Base-by-base conservation (phyloP, 2,329 filamentous ascomycete genomes). In the Stagonosporopsis tanaceti region DNA sequence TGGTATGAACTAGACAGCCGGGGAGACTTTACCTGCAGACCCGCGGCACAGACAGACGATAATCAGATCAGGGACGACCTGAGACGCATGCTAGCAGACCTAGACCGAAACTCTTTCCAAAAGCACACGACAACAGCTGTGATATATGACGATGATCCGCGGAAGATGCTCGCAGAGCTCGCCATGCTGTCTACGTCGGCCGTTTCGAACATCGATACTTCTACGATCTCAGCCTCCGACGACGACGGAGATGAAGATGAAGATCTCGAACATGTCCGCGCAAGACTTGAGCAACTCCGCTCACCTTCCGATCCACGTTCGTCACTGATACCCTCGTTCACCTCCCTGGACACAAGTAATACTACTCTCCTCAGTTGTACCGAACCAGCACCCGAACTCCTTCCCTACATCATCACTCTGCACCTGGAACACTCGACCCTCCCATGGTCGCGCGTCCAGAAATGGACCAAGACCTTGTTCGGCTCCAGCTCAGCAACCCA, bases 381-480 rank as follows among this genome's bases (percentile, higher is more conserved):
- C n/a, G 4, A 4, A 25, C 27, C 40, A 6, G 12, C 40, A 1
- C n/a, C 34, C 20, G 28, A 50, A n/a, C n/a, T 25, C 5, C 40
- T 56, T 7, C 48, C 42, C 9, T 58, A 61, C 25, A 24, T 24
- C 9, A 38, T 65, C 12, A 61, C 63, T 7, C 44, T 67, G 8
- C 52, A 56, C 11, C 52, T 69, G 6, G 69, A 66, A 45, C 34
- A 38, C 17, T 46, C 53, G 5, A 51, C 46, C 3, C 47, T 9
- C 34, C 34, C 51, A 11, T 67, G 61, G 62, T 57, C 66, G 11
- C 9, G 57, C 3, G 47, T 50, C 14, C 50, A 53, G 25, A 47
- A 37, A 2, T 64, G 64, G 63, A 62, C 60, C 4, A 57, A 42
- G 4, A 62, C 60, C 25, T 46, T 66, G 8, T 67, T 63, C 56